phyloP scores from a whole-genome alignment of 352 stramenopile genomes.

The Pythium rhizo-oryzae region DNA sequence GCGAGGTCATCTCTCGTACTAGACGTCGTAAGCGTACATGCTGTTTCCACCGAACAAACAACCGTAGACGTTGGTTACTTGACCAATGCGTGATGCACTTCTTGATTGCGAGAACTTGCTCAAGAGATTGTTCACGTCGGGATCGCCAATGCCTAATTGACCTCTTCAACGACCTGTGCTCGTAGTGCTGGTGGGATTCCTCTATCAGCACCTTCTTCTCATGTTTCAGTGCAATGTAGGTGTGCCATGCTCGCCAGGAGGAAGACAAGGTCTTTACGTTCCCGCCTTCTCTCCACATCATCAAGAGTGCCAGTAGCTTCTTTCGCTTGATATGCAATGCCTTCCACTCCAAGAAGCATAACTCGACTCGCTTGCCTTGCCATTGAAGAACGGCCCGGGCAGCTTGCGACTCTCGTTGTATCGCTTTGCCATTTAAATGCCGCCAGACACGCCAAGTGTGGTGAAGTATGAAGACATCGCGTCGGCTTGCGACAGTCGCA shows the following conservation, averaged over 20 bases:
- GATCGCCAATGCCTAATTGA: neutral
- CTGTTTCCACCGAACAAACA: conserved; percentile 13
- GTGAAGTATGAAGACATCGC: neutral
- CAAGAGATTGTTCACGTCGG: neutral
- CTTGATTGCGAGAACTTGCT: conserved; percentile 1
- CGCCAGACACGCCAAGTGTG: conserved; percentile 15
- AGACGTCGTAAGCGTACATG: neutral
- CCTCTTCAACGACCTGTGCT: neutral
- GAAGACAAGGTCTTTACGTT: neutral
- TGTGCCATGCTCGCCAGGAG: conserved; percentile 17
- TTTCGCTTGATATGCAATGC: neutral
- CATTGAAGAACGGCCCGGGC: conserved; percentile 8
- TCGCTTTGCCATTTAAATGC: neutral
- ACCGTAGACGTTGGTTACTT: neutral
- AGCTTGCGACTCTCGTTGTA: neutral
- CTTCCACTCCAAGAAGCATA: conserved; percentile 19
- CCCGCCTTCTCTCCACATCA: neutral
- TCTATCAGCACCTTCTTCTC: neutral
- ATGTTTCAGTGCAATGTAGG: neutral
- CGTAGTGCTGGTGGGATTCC: conserved; percentile 1
- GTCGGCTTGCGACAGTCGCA: neutral
- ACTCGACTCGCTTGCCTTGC: conserved; percentile 7
- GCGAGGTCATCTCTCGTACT: neutral
- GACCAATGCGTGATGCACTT: conserved; percentile 7
- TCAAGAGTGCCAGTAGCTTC: neutral